A percentile compares a stretch with the other conserved stretches of the same genome.
phyloP scores from a whole-genome alignment of 2,329 filamentous ascomycete genomes.

The Purpureocillium takamizusanense region DNA sequence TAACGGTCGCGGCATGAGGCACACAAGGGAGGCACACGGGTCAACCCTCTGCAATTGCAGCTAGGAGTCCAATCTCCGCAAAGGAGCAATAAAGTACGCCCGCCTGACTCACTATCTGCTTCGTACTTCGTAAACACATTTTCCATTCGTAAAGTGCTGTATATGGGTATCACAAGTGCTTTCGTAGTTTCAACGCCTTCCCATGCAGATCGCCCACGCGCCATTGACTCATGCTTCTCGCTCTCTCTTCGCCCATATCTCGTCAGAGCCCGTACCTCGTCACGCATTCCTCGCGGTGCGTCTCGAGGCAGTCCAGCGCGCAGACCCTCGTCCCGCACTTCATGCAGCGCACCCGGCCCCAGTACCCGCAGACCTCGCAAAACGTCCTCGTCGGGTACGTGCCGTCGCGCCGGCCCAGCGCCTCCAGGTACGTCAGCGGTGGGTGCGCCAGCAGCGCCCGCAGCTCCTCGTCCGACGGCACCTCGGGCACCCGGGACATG shows the following conservation, averaged over 20 bases:
- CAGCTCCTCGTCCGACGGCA: conserved; percentile 53
- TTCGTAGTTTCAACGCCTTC: too few relatives aligned
- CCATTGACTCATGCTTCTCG: background rate
- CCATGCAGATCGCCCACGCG: too few relatives aligned
- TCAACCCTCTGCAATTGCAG: too few relatives aligned
- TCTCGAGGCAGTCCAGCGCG: conserved; percentile 63
- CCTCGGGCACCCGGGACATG: conserved; percentile 44
- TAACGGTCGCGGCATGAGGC: too few relatives aligned
- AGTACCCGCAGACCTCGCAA: conserved; percentile 75
- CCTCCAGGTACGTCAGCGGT: conserved; percentile 60
- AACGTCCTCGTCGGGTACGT: conserved; percentile 55
- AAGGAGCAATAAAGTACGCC: too few relatives aligned
- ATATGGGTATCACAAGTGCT: conserved; percentile 6
- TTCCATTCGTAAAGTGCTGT: background rate
- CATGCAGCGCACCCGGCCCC: conserved; percentile 66
- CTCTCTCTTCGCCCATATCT: background rate
- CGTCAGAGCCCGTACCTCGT: conserved; percentile 48
- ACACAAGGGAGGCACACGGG: too few relatives aligned
- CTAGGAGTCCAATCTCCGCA: too few relatives aligned
- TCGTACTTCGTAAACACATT: too few relatives aligned
- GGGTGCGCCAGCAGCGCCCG: conserved; percentile 53
- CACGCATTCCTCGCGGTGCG: conserved; percentile 64
- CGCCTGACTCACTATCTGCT: too few relatives aligned
- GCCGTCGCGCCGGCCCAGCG: conserved; percentile 36
- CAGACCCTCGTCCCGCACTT: conserved; percentile 75